These are phyloP conservation scores for Syncephalis plumigaleata DNA, from an alignment of 371 early-diverging fungal species.

Conservation along the genomic window DNA sequence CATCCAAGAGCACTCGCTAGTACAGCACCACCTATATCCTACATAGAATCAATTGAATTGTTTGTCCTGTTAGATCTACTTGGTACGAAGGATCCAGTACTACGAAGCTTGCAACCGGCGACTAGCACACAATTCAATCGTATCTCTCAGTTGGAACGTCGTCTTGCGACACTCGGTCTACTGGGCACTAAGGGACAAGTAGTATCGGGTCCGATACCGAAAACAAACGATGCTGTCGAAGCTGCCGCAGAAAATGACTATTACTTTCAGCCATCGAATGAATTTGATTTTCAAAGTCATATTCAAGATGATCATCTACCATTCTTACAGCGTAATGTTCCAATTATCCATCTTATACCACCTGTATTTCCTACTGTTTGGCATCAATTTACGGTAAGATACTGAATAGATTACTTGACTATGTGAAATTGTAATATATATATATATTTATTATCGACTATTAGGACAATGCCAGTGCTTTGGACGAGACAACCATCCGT, in stretches of 20 bases:
- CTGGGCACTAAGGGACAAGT: background rate
- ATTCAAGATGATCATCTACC: conserved; percentile 90
- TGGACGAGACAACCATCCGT: conserved; percentile 20
- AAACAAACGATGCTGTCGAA: conserved; percentile 9
- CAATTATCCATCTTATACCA: conserved; percentile 79
- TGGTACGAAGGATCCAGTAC: conserved; percentile 21
- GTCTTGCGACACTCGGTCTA: conserved; percentile 12
- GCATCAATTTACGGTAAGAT: conserved; percentile 46
- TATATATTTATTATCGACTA: background rate
- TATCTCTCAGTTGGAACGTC: background rate
- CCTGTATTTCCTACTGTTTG: conserved; percentile 81
- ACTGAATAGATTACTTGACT: conserved; percentile 4
- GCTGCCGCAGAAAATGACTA: conserved; percentile 7
- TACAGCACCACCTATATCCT: conserved; percentile 13
- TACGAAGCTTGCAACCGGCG: no score
- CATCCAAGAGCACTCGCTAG: conserved; percentile 9
- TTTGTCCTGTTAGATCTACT: conserved; percentile 79
- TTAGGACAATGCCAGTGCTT: conserved; percentile 19
- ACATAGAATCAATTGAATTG: conserved; percentile 57
- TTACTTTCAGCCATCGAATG: conserved; percentile 15
- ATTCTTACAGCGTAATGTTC: conserved; percentile 61
- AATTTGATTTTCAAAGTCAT: conserved; percentile 9
- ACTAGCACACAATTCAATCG: background rate
- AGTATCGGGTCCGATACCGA: background rate
- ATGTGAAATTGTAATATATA: background rate